phyloP scores from a whole-genome alignment of 345 rosid genomes.

The Citrus cavaleriei region DNA sequence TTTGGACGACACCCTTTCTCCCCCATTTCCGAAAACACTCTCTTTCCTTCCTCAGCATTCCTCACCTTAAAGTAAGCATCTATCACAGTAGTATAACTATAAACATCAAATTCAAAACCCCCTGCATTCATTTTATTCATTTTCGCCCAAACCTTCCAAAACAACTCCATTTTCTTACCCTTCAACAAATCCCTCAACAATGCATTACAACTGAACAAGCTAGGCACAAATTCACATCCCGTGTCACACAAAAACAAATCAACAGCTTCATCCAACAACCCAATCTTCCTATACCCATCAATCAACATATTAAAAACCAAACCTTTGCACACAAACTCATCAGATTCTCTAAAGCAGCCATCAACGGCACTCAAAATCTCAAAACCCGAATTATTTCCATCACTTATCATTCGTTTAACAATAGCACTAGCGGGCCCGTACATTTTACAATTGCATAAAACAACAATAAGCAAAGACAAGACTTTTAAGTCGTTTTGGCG shows the following conservation, averaged over 20 bases:
- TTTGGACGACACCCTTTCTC: slow-evolving; percentile 28
- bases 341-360: slow-evolving; percentile 12
- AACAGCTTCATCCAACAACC: slow-evolving; percentile 25
- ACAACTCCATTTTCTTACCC: slow-evolving; percentile 20
- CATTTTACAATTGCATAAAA: slow-evolving; percentile 15
- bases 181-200: slow-evolving; percentile 36
- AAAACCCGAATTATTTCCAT: not conserved
- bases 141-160: slow-evolving; percentile 32
- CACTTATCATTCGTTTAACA: slow-evolving; percentile 12
- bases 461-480: slow-evolving; percentile 18
- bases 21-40: slow-evolving; percentile 28
- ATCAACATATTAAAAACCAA: slow-evolving; percentile 26
- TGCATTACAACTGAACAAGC: slow-evolving; percentile 25
- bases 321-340: not conserved
- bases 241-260: slow-evolving; percentile 23
- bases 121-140: slow-evolving; percentile 20
- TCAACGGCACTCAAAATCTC: slow-evolving; percentile 27
- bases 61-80: slow-evolving; percentile 24
- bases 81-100: slow-evolving; percentile 29
- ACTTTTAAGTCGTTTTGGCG: slow-evolving; percentile 11
- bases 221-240: slow-evolving; percentile 7
- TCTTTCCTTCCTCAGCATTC: slow-evolving; percentile 22
- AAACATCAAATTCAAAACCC: slow-evolving; percentile 17
- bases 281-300: slow-evolving; percentile 19
- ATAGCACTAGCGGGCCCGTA: slow-evolving; percentile 14